phyloP scores from a whole-genome alignment of 2,329 filamentous ascomycete genomes.

The Shiraia bambusicola region DNA sequence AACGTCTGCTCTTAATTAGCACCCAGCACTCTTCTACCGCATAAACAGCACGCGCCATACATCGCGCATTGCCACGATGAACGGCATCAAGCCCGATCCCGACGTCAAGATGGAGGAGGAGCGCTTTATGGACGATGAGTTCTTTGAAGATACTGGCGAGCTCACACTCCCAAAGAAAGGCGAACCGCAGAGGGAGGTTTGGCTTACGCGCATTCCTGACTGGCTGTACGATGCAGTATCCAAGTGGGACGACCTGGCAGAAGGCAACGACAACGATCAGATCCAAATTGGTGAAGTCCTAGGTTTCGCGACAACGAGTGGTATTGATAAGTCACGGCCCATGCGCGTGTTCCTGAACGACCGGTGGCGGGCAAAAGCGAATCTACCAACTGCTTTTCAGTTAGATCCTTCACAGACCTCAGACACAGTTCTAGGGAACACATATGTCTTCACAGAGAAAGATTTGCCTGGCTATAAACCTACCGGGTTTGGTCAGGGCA shows the following conservation, averaged over 20 bases:
- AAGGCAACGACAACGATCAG: constrained; percentile 42
- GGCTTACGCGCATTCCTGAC: constrained; percentile 43
- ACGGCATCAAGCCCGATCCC: constrained; percentile 45
- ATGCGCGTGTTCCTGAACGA: constrained; percentile 69
- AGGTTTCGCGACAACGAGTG: constrained; percentile 28
- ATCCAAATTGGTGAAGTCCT: constrained; percentile 42
- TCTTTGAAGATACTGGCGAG: constrained; percentile 49
- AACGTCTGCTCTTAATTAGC: background rate
- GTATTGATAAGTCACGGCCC: constrained; percentile 42
- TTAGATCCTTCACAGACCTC: constrained; percentile 61
- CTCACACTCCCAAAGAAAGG: constrained; percentile 36
- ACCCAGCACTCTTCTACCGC: background rate
- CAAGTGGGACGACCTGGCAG: constrained; percentile 39
- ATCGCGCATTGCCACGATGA: constrained; percentile 28
- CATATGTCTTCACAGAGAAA: constrained; percentile 90
- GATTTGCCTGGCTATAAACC: constrained; percentile 75
- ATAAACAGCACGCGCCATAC: background rate
- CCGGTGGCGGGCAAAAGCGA: constrained; percentile 66
- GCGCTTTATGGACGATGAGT: constrained; percentile 45
- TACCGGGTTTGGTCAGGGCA: constrained; percentile 29
- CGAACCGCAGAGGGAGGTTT: constrained; percentile 33
- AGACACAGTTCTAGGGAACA: constrained; percentile 70
- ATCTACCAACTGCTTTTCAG: constrained; percentile 85
- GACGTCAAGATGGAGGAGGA: constrained; percentile 42
- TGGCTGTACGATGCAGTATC: constrained; percentile 43